Base-by-base conservation (phyloP, 768 basidiomycete genomes). In the Paxillus ammoniavirescens region DNA sequence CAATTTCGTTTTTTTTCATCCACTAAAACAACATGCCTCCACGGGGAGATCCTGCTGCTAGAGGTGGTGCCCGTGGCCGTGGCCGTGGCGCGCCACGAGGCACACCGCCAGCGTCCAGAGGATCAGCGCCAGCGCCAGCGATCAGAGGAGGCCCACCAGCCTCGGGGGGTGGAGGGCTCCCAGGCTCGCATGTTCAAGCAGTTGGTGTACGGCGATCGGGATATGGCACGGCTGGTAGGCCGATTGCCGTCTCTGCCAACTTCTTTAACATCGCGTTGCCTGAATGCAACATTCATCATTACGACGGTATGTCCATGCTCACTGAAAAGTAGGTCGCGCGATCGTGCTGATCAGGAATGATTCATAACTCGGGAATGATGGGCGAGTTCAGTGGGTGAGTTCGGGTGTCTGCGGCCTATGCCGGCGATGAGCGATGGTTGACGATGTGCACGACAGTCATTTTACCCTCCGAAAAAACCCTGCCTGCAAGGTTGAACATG, bases 161-260 rank as follows among this genome's bases (percentile, higher is more conserved):
- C 64, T 41, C 72, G 13, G 69, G 76, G 12, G 75, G 64, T n/a
- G 62, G 61, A 33, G 55, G 61, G 42, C 64, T 70, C 26, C 69
- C 69, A 45, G 63, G 56, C 41, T 47, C 58, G 15, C 79, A 80
- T 59, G 71, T 82, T 46, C 54, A 67, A 43, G 75, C 84, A 28
- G 73, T 89, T 38, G 89, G 88, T 15, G 90, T 91, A 36, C 84
- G 79, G 60, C 77, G 90, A 38, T 78, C 86, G 28, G 79, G 75
- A 36, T 88, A 78, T 60, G 89, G 87, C 18, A 77, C 73, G 0
- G 74, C 75, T 9, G 90, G 89, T 4, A 73, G 66, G 21, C 59
- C 66, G 2, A 72, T 78, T 28, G 60, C 57, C 13, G 73, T 82
- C 6, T 57, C 52, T 7, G 75, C 81, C 31, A 93, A 92, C 66